Evolutionary conservation across 2,329 filamentous ascomycete genomes (phyloP), one percentile per base, ranked within the genome.

Genomic region (Cordyceps tenuipes): DNA sequence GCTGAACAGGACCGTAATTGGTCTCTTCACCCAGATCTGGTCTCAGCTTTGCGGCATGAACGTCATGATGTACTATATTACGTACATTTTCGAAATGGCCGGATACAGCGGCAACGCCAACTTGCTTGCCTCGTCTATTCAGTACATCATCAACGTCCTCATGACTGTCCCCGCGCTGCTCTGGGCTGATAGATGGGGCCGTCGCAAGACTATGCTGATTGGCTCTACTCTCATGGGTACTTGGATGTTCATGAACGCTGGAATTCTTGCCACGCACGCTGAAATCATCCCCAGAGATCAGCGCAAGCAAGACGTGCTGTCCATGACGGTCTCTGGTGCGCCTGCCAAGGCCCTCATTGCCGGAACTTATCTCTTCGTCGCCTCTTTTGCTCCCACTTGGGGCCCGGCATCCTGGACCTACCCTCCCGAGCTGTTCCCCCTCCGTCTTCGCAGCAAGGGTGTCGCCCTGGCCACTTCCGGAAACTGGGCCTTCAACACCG

Each of bases 121-220:
- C 43, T 71, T 84, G 10, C 74, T 82, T 51, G 81, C 80, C 1
- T 82, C 81, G 0, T 80, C 78, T 5, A 80, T 84, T 19, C 78
- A 82, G 65, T 84, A 84, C 63, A 79, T 91, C 66, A 90, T 93
- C 76, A 92, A 92, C 70, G 89, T 93, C 1, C 62, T 86, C 57
- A 89, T 90, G 85, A 93, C 90, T 0, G 70, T 92, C 3, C 87
- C 88, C 0, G 89, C 89, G 1, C 79, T 93, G 26, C 73, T 92
- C 60, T 92, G 78, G 75, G 82, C 92, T 66, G 89, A 94, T 66
- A 78, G 79, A 59, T 90, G 87, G 84, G 90, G 90, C 51, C 88
- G 89, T 64, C 86, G 86, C 50, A 82, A 84, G 60, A 77, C 88
- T 8, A 79, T 90, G 61, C 82, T 89, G 53, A 72, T 79, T n/a